Base-by-base conservation (phyloP, 192 early-diverging fungal species). In the Backusella tarrabulga region DNA sequence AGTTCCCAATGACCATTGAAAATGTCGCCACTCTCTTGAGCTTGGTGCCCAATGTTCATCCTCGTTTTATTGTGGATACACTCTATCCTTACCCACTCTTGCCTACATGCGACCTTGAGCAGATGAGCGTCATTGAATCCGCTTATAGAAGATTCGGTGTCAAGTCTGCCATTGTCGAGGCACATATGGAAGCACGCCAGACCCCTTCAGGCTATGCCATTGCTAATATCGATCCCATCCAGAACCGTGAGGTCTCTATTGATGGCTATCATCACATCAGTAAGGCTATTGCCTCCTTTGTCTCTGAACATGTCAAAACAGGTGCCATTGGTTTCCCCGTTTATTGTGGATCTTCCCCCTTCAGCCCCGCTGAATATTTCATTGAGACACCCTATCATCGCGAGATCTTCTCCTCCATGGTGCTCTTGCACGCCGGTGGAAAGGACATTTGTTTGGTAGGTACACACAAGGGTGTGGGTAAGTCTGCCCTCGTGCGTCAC, bases 381-480 rank as follows among this genome's bases (percentile, higher is more conserved):
- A 84, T 91, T 7, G 88, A 91, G 73, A 91, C 90, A 4, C 81
- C 87, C 5, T 91, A 90, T 50, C 85, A 89, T 38, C 73, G 83
- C 68, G 77, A 77, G 15, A 80, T 88, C 6, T 79, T 88, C 21
- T 83, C 83, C 41, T 79, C 87, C 29, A 91, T 91, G 89, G 74
- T 89, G 3, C 74, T 89, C 19, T 80, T 85, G 1, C 90, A 91
- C 78, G 82, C 89, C 14, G 83, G 85, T 32, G 84, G 81, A 17
- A 77, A 79, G 3, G 93, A 95, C 81, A 88, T 95, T 29, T 91
- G 90, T 67, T 74, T 95, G 21, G 82, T 93, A 56, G 94, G 94
- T 21, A 83, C 83, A 9, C 66, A 80, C 44, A 93, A 94, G 76
- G 93, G 92, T 69, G 89, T 88, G 19, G 93, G 93, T 11, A 95